A percentile compares a stretch with the other conserved stretches of the same genome.
Evolutionary conservation across 768 basidiomycete genomes (phyloP).

Genomic region (Suillus ampliporus): DNA sequence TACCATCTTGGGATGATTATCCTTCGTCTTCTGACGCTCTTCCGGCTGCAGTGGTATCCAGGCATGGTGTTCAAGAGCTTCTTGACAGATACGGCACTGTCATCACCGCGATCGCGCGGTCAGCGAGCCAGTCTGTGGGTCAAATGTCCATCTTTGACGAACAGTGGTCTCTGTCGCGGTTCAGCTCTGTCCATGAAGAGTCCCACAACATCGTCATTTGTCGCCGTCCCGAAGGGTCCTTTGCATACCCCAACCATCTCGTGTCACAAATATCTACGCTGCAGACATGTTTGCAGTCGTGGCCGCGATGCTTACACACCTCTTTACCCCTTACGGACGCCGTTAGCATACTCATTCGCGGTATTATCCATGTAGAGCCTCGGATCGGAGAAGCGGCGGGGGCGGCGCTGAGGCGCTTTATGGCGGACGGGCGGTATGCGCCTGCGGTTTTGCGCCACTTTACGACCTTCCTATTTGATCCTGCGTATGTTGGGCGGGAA

Average conservation of each 20-base stretch:
- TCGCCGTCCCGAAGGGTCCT: slow-evolving; percentile 64
- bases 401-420: slow-evolving; percentile 73
- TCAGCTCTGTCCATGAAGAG: slow-evolving; percentile 62
- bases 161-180: slow-evolving; percentile 71
- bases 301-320: slow-evolving; percentile 80
- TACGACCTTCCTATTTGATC: slow-evolving; percentile 76
- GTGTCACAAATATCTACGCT: slow-evolving; percentile 72
- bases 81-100: slow-evolving; percentile 66
- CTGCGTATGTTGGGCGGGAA: slow-evolving; percentile 66
- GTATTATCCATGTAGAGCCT: slow-evolving; percentile 87
- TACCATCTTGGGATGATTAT: slow-evolving; percentile 65
- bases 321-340: slow-evolving; percentile 60
- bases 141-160: slow-evolving; percentile 86
- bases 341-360: slow-evolving; percentile 79
- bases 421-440: slow-evolving; percentile 61
- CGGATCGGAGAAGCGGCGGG: slow-evolving; percentile 69
- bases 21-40: slow-evolving; percentile 70
- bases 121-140: slow-evolving; percentile 70
- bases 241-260: slow-evolving; percentile 70
- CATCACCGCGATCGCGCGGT: slow-evolving; percentile 58
- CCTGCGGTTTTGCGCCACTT: slow-evolving; percentile 66
- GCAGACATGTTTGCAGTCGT: slow-evolving; percentile 78
- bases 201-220: slow-evolving; percentile 69
- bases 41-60: slow-evolving; percentile 57
- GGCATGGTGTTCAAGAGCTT: slow-evolving; percentile 74